phyloP scores from a whole-genome alignment of 306 rosid genomes.

The Fragaria iinumae region DNA sequence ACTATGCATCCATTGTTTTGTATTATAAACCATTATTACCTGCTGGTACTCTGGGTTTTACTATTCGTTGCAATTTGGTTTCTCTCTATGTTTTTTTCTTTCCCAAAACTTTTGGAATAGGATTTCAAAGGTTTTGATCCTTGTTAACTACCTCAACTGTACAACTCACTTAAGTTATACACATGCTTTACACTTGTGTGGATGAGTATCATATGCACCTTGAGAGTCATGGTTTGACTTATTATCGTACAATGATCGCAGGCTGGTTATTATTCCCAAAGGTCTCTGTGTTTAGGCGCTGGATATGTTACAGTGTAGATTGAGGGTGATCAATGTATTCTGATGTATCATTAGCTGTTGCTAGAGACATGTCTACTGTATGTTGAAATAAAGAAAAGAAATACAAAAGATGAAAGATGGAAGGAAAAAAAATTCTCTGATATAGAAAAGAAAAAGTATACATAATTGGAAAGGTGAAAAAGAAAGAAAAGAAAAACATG shows the following conservation, averaged over 20 bases:
- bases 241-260: conserved; percentile 83
- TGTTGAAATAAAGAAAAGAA: conserved; percentile 23
- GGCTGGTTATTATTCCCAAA: conserved; percentile 62
- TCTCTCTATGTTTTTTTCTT: not conserved
- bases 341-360: conserved; percentile 41
- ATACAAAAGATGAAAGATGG: conserved; percentile 6
- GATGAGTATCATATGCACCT: conserved; percentile 33
- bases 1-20: not conserved
- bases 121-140: not conserved
- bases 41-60: not conserved
- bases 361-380: conserved; percentile 30
- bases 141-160: not conserved
- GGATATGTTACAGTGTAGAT: conserved; percentile 54
- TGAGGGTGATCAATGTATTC: conserved; percentile 49
- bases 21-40: not conserved
- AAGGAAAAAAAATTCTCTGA: conserved; percentile 29
- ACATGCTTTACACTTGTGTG: conserved; percentile 18
- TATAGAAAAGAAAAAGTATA: not conserved
- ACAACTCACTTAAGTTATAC: not conserved
- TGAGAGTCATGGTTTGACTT: conserved; percentile 65
- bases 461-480: conserved; percentile 10
- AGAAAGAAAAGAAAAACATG: not conserved
- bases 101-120: not conserved
- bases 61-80: not conserved
- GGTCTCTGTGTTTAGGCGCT: conserved; percentile 60